Conservation (phyloP, 345 rosid genomes). For the Mallotus nudiflorus region DNA sequence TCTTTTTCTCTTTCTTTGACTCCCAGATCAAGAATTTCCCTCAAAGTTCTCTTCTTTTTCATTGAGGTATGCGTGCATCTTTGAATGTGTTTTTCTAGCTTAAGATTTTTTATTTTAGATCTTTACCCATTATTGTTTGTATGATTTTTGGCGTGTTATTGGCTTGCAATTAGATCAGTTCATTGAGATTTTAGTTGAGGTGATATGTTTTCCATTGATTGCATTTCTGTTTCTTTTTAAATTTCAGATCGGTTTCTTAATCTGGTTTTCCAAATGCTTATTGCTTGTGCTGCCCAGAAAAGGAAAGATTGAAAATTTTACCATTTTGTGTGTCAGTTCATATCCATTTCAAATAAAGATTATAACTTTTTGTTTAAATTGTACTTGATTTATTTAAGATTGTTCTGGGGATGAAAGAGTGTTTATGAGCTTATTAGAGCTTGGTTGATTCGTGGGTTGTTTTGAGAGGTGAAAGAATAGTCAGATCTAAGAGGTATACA, state of each 20-base stretch:
- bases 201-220: not conserved
- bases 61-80: slow-evolving; percentile 1
- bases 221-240: not conserved
- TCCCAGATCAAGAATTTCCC: slow-evolving; percentile 12
- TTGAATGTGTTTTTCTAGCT: not conserved
- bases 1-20: not conserved
- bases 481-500: slow-evolving; percentile 17
- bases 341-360: not conserved
- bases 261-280: not conserved
- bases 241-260: not conserved
- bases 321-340: not conserved
- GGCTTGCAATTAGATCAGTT: not conserved
- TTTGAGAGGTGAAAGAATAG: not conserved
- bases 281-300: not conserved
- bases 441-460: slow-evolving; percentile 9
- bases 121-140: not conserved
- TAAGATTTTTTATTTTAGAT: not conserved
- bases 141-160: not conserved
- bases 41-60: not conserved
- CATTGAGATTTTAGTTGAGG: slow-evolving; percentile 1
- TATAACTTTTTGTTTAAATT: not conserved
- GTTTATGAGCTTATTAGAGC: slow-evolving; percentile 3
- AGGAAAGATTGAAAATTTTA: slow-evolving; percentile 3
- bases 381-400: not conserved
- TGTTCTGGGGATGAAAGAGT: not conserved